Percentiles rank a stretch among this genome's conserved stretches.
phyloP scores from a whole-genome alignment of 257 asterid species.

The Lantana camara region DNA sequence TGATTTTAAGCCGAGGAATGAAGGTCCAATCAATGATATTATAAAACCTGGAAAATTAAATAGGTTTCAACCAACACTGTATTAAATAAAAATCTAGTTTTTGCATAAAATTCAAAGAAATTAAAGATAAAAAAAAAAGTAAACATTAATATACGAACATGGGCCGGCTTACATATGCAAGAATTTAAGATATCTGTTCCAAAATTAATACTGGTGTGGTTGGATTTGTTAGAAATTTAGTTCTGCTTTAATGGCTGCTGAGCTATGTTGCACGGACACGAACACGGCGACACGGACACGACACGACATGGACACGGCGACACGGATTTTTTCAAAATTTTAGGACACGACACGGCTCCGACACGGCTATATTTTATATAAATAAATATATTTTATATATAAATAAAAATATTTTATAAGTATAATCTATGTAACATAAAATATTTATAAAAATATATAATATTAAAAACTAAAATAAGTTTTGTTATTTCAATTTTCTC shows the following conservation, averaged over 20 bases:
- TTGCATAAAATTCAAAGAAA: constrained; percentile 7
- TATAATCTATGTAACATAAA: too few species aligned
- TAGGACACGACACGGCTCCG: too few species aligned
- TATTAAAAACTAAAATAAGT: too few species aligned
- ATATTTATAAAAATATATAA: too few species aligned
- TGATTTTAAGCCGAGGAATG: background rate
- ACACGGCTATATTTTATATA: too few species aligned
- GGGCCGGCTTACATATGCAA: constrained; percentile 33
- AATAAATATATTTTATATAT: too few species aligned
- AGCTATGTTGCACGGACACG: too few species aligned
- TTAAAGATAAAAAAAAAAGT: background rate
- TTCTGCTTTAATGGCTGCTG: constrained; percentile 53
- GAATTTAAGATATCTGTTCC: constrained; percentile 30
- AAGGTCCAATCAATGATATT: background rate
- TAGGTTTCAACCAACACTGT: background rate
- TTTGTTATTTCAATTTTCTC: too few species aligned
- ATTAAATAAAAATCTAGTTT: constrained; percentile 6
- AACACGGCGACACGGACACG: too few species aligned
- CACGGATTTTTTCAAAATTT: too few species aligned
- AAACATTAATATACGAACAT: constrained; percentile 28
- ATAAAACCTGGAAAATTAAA: constrained; percentile 24
- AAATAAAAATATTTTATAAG: too few species aligned
- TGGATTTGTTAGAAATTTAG: constrained; percentile 62
- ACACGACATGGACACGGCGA: too few species aligned
- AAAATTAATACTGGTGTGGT: constrained; percentile 53